Evolutionary conservation across 306 rosid species (phyloP).

Genomic region (Malus sylvestris): DNA sequence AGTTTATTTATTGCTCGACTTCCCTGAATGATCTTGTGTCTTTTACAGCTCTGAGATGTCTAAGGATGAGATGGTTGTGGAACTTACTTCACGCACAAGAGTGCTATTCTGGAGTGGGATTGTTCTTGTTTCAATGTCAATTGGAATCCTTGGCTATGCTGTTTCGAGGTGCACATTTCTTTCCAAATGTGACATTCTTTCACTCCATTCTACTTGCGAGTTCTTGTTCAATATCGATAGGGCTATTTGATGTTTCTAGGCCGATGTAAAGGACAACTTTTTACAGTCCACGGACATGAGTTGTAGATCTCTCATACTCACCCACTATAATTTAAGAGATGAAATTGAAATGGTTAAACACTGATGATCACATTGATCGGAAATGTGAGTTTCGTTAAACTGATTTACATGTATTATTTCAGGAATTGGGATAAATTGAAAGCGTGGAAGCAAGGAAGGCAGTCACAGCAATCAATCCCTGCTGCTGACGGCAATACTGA

Average conservation of each 20-base stretch:
- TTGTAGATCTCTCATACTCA: neutral
- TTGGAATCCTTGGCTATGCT: slow-evolving; percentile 74
- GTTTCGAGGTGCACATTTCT: slow-evolving; percentile 40
- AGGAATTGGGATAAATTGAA: slow-evolving; percentile 91
- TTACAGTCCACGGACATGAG: neutral
- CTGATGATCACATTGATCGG: neutral
- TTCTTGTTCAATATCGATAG: neutral
- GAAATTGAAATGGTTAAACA: neutral
- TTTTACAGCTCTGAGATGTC: slow-evolving; percentile 64
- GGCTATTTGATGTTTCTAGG: neutral
- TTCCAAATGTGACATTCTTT: neutral
- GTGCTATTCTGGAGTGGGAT: slow-evolving; percentile 57
- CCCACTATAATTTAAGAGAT: neutral
- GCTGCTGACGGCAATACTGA: slow-evolving; percentile 17
- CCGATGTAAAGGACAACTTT: neutral
- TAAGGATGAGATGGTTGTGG: slow-evolving; percentile 72
- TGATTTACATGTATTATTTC: neutral
- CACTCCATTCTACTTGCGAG: neutral
- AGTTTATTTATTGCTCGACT: neutral
- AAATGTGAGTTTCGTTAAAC: neutral
- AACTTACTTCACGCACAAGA: slow-evolving; percentile 47
- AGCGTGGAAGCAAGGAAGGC: slow-evolving; percentile 58
- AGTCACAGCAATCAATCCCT: slow-evolving; percentile 32
- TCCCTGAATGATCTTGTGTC: neutral
- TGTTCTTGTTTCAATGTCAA: slow-evolving; percentile 55